Conservation (phyloP, 2,329 filamentous ascomycete species). For the Tolypocladium amazonense region DNA sequence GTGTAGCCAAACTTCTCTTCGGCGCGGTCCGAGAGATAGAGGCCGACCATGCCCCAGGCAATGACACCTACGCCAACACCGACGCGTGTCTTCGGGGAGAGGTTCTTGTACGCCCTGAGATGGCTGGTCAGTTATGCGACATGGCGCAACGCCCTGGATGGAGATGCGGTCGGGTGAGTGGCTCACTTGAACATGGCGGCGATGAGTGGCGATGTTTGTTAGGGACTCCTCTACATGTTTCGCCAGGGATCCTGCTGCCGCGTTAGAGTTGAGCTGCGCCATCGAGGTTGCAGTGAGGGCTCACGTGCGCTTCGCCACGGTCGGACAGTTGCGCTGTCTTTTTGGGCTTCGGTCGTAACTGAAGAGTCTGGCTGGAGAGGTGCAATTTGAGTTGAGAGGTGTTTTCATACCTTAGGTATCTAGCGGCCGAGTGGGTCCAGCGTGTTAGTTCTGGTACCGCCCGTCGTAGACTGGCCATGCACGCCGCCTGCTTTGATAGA, state of each 20-base stretch:
- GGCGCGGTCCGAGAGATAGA: conserved; percentile 62
- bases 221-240: not conserved
- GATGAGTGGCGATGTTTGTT: not conserved
- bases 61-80: conserved; percentile 65
- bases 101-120: conserved; percentile 56
- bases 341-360: not conserved
- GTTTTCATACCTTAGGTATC: not conserved
- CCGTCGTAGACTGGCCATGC: not conserved
- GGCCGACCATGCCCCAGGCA: conserved; percentile 62
- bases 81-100: conserved; percentile 59
- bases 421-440: not conserved
- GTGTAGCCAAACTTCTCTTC: conserved; percentile 65
- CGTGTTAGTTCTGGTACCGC: not conserved
- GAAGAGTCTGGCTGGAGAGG: not conserved
- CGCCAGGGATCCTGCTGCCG: not conserved
- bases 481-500: no score
- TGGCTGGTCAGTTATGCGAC: not conserved
- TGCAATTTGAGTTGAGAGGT: not conserved
- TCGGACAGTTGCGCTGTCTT: not conserved
- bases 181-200: conserved; percentile 8
- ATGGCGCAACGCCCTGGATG: not conserved
- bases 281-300: not conserved
- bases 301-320: not conserved
- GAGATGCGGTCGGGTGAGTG: not conserved
- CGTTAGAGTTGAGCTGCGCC: not conserved